Base-by-base conservation (phyloP, 129 eudicot species). In the Kitagawia praeruptora region DNA sequence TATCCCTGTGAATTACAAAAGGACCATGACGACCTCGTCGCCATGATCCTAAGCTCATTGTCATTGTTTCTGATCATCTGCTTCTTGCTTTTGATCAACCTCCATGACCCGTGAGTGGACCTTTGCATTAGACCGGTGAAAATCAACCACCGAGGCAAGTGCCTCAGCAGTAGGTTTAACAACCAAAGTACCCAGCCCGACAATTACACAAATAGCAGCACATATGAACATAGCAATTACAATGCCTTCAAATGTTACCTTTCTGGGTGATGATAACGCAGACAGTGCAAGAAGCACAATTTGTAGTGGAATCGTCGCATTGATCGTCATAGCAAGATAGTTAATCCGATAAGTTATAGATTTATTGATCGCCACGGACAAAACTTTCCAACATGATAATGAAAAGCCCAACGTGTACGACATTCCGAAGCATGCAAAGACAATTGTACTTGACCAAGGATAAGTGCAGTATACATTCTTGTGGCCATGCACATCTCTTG, bases 161-260 rank as follows among this genome's bases (percentile, higher is more conserved):
- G 98, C 90, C 28, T 93, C 96, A 10, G 31, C 54, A 15, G 84
- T 85, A 1, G 93, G 98, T 84, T 76, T 90, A 63, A 90, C 77
- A 67, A 93, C 91, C 84, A 93, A 77, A 76, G 87, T 76, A 45
- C 81, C 70, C 79, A 87, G 87, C 78, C 85, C 91, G 12, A 89
- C 84, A 8, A 80, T 86, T 34, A 81, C 84, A 78, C 89, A 85
- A 15, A 63, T 34, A 23, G 89, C 84, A 41, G 86, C 86, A 3
- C 74, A 70, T 1, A 82, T 53, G 40, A 87, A 81, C 84, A 82
- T 80, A 23, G 63, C 85, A 14, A 89, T 64, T 40, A 67, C 76
- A 70, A 81, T 76, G 21, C 42, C 76, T 23, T 80, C 80, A 44
- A 79, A 77, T 8, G 34, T 53, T 6, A 64, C 14, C 3, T 76